Base-by-base conservation (phyloP, 164 flowering plant genomes). In the Piper betle region DNA sequence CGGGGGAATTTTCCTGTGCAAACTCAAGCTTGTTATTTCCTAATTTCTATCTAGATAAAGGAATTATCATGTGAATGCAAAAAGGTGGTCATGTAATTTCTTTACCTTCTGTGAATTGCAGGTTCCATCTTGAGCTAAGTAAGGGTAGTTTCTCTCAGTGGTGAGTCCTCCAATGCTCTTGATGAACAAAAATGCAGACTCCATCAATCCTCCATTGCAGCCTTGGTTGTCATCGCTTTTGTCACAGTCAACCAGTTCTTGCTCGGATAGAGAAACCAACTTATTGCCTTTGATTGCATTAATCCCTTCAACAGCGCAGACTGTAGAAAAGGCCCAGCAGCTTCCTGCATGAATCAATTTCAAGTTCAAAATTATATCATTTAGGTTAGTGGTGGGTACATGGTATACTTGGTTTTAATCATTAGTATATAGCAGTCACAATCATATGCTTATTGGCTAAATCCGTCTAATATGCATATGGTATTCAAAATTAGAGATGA, bases 261-360 rank as follows among this genome's bases (percentile, higher is more conserved):
- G 97, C 76, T 88, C 96, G 0, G 96, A 88, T 62, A 88, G 66
- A 0, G 97, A 80, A 3, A 84, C 79, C 6, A 85, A 72, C 58
- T 84, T 71, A 17, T 75, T 79, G 42, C 96, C 86, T 69, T 72
- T 84, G 60, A 91, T 79, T 10, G 82, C 74, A 64, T 86, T 85
- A 39, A 91, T 84, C 1, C 98, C 94, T 65, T 91, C 98, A 3
- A 85, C 91, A 0, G 91, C 85, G 11, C 63, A 96, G 8, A 88
- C 83, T 0, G 94, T 78, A 17, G 94, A 91, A 74, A 91, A 91
- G 53, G 97, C 96, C 97, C 97, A 91, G 62, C 96, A 87, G 70
- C 95, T 85, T 38, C 97, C 97, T 90, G 69, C 55, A 62, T 41
- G 52, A 11, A 43, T 18, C 40, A 3, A 43, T 5, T 33, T 1